Evolutionary conservation across 73 alveolate species (phyloP).

Genomic region (Blepharisma stoltei): DNA sequence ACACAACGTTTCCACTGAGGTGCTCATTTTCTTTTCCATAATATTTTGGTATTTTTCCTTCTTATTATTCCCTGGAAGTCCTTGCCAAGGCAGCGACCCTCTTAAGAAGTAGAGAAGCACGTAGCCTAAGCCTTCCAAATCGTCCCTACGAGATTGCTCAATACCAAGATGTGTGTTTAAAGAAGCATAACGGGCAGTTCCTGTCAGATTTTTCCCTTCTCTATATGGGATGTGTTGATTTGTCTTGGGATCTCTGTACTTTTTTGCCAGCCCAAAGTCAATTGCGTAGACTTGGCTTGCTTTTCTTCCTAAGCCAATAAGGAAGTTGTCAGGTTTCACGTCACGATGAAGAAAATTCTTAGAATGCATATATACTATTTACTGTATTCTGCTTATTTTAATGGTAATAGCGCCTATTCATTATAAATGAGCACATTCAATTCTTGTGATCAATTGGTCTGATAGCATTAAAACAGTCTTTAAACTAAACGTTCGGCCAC

Average conservation of each 20-base stretch:
- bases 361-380: slow-evolving; percentile 67
- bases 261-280: slow-evolving; percentile 93
- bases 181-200: slow-evolving; percentile 74
- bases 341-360: slow-evolving; percentile 92
- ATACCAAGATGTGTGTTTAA: slow-evolving; percentile 64
- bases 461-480: slow-evolving; percentile 85
- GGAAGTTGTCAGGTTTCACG: slow-evolving; percentile 85
- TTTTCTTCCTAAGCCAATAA: slow-evolving; percentile 70
- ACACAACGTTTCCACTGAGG: slow-evolving; percentile 76
- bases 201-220: slow-evolving; percentile 46
- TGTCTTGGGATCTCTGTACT: slow-evolving; percentile 57
- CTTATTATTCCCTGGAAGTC: slow-evolving; percentile 73
- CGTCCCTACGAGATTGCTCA: slow-evolving; percentile 77
- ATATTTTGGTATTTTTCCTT: slow-evolving; percentile 77
- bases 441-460: slow-evolving; percentile 77
- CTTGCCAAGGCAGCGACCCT: slow-evolving; percentile 85
- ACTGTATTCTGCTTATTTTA: no score
- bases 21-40: slow-evolving; percentile 58
- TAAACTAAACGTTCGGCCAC: slow-evolving; percentile 71
- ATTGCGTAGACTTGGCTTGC: slow-evolving; percentile 68
- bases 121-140: slow-evolving; percentile 67
- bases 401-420: no score
- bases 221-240: slow-evolving; percentile 52
- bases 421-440: slow-evolving; percentile 81
- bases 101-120: slow-evolving; percentile 48